phyloP scores from a whole-genome alignment of 2,329 filamentous ascomycete species.

The Alternaria ventricosa region DNA sequence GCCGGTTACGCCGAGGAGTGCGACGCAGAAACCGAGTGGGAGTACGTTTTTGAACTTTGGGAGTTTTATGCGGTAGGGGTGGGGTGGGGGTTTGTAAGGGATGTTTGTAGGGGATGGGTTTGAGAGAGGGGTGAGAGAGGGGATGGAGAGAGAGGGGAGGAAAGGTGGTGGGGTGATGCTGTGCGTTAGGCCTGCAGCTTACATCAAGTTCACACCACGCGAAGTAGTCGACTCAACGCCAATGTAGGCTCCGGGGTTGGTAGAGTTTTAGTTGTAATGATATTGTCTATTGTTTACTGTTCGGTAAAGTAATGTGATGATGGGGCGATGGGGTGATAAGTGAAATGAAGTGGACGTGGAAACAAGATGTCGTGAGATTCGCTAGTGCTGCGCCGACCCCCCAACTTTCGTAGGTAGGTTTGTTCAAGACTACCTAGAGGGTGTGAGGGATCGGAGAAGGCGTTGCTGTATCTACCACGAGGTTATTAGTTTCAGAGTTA shows the following conservation, averaged over 20 bases:
- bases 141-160: background rate
- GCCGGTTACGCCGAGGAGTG: background rate
- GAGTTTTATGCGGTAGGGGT: constrained; percentile 4
- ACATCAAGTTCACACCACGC: background rate
- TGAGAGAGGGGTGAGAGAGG: no score
- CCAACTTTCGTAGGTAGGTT: background rate
- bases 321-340: no score
- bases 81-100: background rate
- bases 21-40: background rate
- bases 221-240: background rate
- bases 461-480: background rate
- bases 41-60: constrained; percentile 11
- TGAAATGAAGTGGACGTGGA: background rate
- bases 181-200: background rate
- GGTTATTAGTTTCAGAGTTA: background rate
- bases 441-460: background rate
- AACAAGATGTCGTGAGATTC: background rate
- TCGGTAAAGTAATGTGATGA: background rate
- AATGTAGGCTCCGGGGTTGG: background rate
- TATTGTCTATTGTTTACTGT: background rate
- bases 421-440: background rate
- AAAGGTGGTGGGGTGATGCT: background rate
- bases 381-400: accelerated
- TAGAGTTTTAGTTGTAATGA: background rate
- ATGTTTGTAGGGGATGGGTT: no score